These are phyloP conservation scores for Pulveroboletus sp. DNA, from an alignment of 768 basidiomycete genomes.

Conservation along the genomic window DNA sequence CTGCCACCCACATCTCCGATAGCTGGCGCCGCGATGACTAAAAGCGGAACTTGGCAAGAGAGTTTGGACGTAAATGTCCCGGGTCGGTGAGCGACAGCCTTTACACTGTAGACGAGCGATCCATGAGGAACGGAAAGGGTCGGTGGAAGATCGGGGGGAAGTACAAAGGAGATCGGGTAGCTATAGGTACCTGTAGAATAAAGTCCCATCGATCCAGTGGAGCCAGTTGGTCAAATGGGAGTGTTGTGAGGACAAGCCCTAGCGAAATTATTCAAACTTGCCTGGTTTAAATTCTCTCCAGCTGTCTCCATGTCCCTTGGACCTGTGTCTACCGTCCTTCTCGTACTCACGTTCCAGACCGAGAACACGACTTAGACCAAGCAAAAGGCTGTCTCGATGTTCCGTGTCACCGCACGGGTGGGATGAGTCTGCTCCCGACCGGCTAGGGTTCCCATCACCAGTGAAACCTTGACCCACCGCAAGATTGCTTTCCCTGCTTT, in stretches of 20 bases:
- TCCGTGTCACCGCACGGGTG: not conserved
- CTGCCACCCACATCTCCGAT: conserved; percentile 73
- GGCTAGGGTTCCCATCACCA: not conserved
- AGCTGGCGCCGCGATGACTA: conserved; percentile 67
- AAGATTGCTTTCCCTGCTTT: not conserved
- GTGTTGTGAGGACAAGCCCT: not conserved
- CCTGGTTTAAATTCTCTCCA: conserved; percentile 95
- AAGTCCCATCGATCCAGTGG: not conserved
- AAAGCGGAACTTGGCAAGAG: conserved; percentile 64
- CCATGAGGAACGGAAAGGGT: conserved; percentile 73
- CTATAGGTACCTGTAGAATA: conserved; percentile 75
- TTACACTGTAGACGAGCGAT: conserved; percentile 71
- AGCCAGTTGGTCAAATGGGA: not conserved
- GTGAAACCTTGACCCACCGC: not conserved
- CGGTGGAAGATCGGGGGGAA: conserved; percentile 79
- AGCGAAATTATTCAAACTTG: conserved; percentile 27
- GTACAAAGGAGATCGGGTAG: conserved; percentile 89
- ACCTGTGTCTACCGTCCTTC: conserved; percentile 24
- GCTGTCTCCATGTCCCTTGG: conserved; percentile 40
- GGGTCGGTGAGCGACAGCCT: conserved; percentile 79
- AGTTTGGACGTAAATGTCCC: conserved; percentile 81
- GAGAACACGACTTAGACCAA: conserved; percentile 35
- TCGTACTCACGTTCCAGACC: conserved; percentile 17
- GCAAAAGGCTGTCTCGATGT: conserved; percentile 13
- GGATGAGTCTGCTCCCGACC: not conserved